A percentile compares a stretch with the other conserved stretches of the same genome.
Conservation (phyloP, 2,329 filamentous ascomycete species). For the Amylocarpus encephaloides region DNA sequence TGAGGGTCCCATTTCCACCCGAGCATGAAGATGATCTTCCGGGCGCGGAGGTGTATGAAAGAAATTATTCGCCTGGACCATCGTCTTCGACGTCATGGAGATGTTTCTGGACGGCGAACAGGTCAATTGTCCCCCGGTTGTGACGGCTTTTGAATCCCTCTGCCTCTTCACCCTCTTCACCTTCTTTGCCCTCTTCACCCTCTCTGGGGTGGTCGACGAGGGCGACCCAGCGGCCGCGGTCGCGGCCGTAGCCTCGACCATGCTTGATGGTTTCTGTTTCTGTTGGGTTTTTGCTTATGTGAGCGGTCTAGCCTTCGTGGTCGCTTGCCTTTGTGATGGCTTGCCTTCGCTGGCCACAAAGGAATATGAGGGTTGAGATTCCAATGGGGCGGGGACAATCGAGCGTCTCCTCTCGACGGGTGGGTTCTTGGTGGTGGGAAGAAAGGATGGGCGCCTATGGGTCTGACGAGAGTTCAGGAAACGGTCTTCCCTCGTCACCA, state of each 20-base stretch:
- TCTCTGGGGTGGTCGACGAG: slow-evolving; percentile 6
- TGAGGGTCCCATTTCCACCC: background rate
- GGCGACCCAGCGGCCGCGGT: slow-evolving; percentile 1
- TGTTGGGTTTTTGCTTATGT: background rate
- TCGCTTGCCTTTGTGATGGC: too few relatives aligned
- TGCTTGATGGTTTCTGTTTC: slow-evolving; percentile 1
- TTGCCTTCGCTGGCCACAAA: too few relatives aligned
- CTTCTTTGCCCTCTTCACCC: slow-evolving; percentile 9
- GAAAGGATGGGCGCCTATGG: background rate
- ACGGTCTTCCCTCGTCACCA: background rate
- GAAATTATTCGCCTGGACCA: background rate
- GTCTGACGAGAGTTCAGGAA: background rate
- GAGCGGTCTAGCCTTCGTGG: background rate
- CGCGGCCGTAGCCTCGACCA: slow-evolving; percentile 3
- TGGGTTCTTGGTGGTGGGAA: background rate
- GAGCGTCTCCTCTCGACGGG: background rate
- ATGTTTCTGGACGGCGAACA: slow-evolving; percentile 5
- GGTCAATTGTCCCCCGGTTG: slow-evolving; percentile 5
- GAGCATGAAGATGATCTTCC: background rate
- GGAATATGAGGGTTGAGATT: too few relatives aligned
- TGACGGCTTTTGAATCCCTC: slow-evolving; percentile 19
- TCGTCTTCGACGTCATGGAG: background rate
- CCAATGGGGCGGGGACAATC: too few relatives aligned
- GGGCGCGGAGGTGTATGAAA: background rate
- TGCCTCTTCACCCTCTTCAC: slow-evolving; percentile 11